Evolutionary conservation across 2,329 filamentous ascomycete genomes (phyloP), one percentile per base, ranked within the genome.

Genomic region (Byssothecium circinans): DNA sequence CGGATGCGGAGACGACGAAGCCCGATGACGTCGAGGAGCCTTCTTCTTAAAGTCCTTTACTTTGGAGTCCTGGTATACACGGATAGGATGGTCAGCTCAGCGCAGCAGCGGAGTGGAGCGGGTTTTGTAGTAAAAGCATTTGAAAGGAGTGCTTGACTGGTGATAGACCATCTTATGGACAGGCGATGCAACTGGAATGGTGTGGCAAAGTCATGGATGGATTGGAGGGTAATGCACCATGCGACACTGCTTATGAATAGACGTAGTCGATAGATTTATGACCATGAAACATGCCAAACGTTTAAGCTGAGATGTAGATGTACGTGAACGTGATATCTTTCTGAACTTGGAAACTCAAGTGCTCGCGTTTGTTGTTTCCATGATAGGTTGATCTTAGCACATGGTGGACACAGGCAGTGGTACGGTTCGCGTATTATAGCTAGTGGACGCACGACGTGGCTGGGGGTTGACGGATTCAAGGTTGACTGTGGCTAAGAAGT

Each of bases 1-100:
- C 81, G 61, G 83, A 85, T 61, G 81, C 80, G 36, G 75, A 77
- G 45, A 58, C 62, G 8, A 53, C 57, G 45, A 70, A 71, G 61
- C 69, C 72, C 8, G 67, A 74, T 36, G 65, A 69, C 45, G 59
- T 69, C 17, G 72, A 74, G 54, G 70, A 71, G 56, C 57, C 60
- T 36, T 63, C 64, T 45, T 43, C 54, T 48, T 61, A 57, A 37
- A n/a, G n/a, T 22, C 8, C 4, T 8, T 25, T n/a, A 14, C 8
- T 15, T 23, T 39, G 36, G 47, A 48, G 43, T 36, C 23, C 23
- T 25, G 10, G 23, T 5, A 25, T 25, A 25, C 5, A 25, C 10
- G 23, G 23, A 23, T 43, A 30, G 22, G n/a, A n/a, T n/a, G n/a
- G n/a, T n/a, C n/a, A n/a, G n/a, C n/a, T n/a, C n/a, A n/a, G n/a